Percentiles rank a stretch among this genome's conserved stretches.
Conservation (phyloP, 2,329 filamentous ascomycete species). For the Aureobasidium pullulans region DNA sequence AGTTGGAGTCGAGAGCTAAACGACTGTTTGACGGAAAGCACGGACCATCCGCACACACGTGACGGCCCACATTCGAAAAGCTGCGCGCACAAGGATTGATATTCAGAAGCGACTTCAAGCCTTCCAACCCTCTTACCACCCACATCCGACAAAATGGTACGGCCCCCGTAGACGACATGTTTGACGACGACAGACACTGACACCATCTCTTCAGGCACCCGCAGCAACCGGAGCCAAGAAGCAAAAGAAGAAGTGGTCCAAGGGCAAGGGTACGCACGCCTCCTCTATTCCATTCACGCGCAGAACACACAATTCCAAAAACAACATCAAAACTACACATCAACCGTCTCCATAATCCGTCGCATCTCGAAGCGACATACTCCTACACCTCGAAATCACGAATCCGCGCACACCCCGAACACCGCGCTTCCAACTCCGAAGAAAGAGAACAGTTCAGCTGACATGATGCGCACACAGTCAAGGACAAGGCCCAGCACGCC, state of each 20-base stretch:
- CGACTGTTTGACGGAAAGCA: not conserved
- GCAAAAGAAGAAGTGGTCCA: slow-evolving; percentile 76
- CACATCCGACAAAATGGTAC: slow-evolving; percentile 37
- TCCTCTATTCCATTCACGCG: slow-evolving; percentile 12
- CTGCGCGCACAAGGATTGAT: slow-evolving; percentile 8
- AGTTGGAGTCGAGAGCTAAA: not conserved
- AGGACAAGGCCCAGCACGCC: slow-evolving; percentile 99
- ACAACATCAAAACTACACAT: not conserved
- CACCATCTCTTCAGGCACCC: slow-evolving; percentile 34
- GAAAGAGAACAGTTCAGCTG: slow-evolving; percentile 14
- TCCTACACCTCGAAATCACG: not conserved
- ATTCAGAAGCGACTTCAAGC: slow-evolving; percentile 3
- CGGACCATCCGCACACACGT: slow-evolving; percentile 4
- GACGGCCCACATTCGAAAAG: slow-evolving; percentile 6
- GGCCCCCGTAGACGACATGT: slow-evolving; percentile 14
- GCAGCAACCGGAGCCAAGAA: slow-evolving; percentile 64
- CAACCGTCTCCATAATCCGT: slow-evolving; percentile 10
- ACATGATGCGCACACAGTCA: slow-evolving; percentile 58
- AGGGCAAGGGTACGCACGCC: slow-evolving; percentile 37
- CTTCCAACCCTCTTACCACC: slow-evolving; percentile 2
- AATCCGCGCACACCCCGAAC: slow-evolving; percentile 12
- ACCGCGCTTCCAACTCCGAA: not conserved
- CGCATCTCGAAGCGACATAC: not conserved
- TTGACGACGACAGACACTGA: slow-evolving; percentile 1
- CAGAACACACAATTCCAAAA: not conserved